phyloP scores from a whole-genome alignment of 768 basidiomycete genomes.

The Amanita pseudoporphyria region DNA sequence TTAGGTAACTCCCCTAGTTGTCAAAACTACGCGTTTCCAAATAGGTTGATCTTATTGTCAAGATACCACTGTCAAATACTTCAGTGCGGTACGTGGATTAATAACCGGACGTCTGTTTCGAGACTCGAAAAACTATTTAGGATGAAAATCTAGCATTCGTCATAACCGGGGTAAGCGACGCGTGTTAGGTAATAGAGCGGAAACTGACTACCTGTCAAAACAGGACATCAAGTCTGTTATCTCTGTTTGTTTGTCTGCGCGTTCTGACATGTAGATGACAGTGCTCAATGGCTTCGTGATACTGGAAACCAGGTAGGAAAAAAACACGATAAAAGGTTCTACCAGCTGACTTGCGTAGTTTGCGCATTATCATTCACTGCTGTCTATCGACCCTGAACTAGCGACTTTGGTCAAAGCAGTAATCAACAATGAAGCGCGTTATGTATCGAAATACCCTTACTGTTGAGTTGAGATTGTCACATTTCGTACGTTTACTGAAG shows the following conservation, averaged over 20 bases:
- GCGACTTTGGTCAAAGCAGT: slow-evolving; percentile 68
- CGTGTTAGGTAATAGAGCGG: not conserved
- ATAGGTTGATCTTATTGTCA: not conserved
- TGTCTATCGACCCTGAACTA: slow-evolving; percentile 47
- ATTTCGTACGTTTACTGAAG: not conserved
- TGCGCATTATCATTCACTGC: slow-evolving; percentile 55
- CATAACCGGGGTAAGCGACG: slow-evolving; percentile 55
- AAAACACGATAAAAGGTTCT: not conserved
- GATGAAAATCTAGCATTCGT: slow-evolving; percentile 70
- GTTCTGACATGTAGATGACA: slow-evolving; percentile 18
- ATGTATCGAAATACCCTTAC: slow-evolving; percentile 65
- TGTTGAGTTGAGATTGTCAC: slow-evolving; percentile 27
- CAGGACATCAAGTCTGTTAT: slow-evolving; percentile 65
- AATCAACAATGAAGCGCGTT: slow-evolving; percentile 72
- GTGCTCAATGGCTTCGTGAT: slow-evolving; percentile 79
- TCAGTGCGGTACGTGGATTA: slow-evolving; percentile 35
- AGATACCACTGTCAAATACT: slow-evolving; percentile 80
- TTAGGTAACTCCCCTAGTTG: slow-evolving; percentile 36
- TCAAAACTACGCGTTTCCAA: slow-evolving; percentile 1
- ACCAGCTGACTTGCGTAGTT: slow-evolving; percentile 33
- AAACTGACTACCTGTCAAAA: not conserved
- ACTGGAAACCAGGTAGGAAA: slow-evolving; percentile 61
- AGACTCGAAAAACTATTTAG: slow-evolving; percentile 14
- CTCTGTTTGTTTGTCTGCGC: not conserved
- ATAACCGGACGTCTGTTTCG: not conserved